Evolutionary conservation across 148 eudicot genomes (phyloP).

Genomic region (Polygonum aviculare): DNA sequence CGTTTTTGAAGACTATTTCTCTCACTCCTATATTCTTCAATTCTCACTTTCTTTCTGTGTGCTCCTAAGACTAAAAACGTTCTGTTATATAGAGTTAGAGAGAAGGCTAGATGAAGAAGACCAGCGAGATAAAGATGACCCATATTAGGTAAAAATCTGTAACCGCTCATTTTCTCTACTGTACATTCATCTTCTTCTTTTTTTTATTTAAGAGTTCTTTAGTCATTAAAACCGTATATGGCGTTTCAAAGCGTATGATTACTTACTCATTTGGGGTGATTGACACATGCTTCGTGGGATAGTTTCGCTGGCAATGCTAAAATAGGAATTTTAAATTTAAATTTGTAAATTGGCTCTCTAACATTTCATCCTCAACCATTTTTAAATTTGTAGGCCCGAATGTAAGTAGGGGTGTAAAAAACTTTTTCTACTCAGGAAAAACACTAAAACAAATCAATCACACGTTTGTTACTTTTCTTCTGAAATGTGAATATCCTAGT

Average conservation of each 20-base stretch:
- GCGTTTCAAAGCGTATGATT: neutral
- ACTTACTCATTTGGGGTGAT: neutral
- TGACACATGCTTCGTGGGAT: neutral
- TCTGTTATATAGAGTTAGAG: neutral
- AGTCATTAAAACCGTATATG: neutral
- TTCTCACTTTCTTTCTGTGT: neutral
- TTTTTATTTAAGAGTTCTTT: neutral
- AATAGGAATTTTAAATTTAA: neutral
- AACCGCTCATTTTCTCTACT: neutral
- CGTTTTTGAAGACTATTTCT: neutral
- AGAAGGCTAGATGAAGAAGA: neutral
- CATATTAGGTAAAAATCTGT: neutral
- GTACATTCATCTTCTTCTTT: neutral
- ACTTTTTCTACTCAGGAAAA: too few relatives aligned
- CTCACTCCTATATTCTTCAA: neutral
- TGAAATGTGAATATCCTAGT: too few relatives aligned
- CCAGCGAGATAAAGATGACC: neutral
- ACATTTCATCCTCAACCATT: too few relatives aligned
- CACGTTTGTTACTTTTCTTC: too few relatives aligned
- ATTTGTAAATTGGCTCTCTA: too few relatives aligned
- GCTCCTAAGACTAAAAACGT: neutral
- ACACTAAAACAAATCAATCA: too few relatives aligned
- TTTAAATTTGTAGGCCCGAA: too few relatives aligned
- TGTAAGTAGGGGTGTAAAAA: too few relatives aligned
- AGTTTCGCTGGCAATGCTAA: neutral